Conservation (phyloP, 305 asterid genomes). For the Fraxinus latifolia region DNA sequence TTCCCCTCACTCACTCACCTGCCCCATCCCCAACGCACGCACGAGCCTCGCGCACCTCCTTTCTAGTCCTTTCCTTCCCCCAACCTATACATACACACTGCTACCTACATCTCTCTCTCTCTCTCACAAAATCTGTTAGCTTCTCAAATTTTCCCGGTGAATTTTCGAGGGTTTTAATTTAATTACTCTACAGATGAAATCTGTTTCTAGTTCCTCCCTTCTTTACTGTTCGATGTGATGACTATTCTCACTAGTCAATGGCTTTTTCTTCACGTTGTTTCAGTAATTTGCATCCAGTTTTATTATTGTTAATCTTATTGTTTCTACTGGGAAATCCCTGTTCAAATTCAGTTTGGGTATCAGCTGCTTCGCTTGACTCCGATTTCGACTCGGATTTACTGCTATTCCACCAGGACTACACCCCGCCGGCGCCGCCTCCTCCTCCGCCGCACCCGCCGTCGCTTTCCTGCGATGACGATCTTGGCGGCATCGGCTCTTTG, state of each 20-base stretch:
- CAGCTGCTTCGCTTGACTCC: conserved; percentile 29
- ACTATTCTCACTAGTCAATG: conserved; percentile 42
- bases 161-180: conserved; percentile 27
- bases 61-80: conserved; percentile 9
- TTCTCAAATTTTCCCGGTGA: conserved; percentile 25
- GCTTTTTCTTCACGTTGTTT: conserved; percentile 27
- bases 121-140: conserved; percentile 17
- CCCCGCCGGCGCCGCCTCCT: conserved; percentile 99
- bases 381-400: conserved; percentile 46
- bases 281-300: conserved; percentile 21
- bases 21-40: neutral
- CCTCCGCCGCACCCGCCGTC: conserved; percentile 99
- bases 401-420: conserved; percentile 82
- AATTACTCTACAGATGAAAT: conserved; percentile 37
- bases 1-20: neutral
- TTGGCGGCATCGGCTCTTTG: conserved; percentile 84
- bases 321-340: conserved; percentile 42
- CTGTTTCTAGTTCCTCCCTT: conserved; percentile 26
- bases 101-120: neutral
- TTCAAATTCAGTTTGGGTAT: conserved; percentile 12
- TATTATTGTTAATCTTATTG: conserved; percentile 22
- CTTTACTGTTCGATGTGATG: conserved; percentile 40
- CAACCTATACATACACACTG: conserved; percentile 13
- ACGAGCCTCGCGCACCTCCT: neutral
- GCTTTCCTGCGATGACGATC: conserved; percentile 75